These are phyloP conservation scores for Globisporangium parvum DNA, from an alignment of 352 stramenopile genomes.

Conservation along the genomic window DNA sequence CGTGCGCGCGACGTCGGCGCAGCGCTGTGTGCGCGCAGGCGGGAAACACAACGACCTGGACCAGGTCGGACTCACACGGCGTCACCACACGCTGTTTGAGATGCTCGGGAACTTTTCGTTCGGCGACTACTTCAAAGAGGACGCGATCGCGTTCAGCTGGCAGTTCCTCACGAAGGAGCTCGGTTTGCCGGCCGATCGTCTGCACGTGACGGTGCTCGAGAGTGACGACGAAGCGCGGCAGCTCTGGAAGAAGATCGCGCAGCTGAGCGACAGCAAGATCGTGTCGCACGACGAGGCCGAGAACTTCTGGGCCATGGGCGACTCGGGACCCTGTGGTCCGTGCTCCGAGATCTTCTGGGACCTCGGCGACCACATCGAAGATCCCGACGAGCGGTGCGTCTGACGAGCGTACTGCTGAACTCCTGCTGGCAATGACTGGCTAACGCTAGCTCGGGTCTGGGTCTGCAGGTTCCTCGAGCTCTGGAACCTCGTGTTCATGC, in stretches of 20 bases:
- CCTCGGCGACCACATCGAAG: slow-evolving; percentile 65
- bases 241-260: slow-evolving; percentile 51
- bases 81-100: slow-evolving; percentile 99
- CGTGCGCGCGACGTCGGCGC: slow-evolving; percentile 89
- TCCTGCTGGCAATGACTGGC: slow-evolving; percentile 46
- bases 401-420: slow-evolving; percentile 25
- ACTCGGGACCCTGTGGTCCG: slow-evolving; percentile 90
- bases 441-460: slow-evolving; percentile 21
- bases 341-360: slow-evolving; percentile 96
- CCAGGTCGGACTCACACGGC: slow-evolving; percentile 95
- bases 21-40: slow-evolving; percentile 96
- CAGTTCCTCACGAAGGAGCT: slow-evolving; percentile 91
- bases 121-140: slow-evolving; percentile 97
- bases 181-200: slow-evolving; percentile 35
- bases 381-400: slow-evolving; percentile 60
- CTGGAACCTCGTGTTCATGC: slow-evolving; percentile 98
- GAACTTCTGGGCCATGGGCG: slow-evolving; percentile 97
- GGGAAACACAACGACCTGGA: slow-evolving; percentile 99
- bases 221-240: slow-evolving; percentile 54
- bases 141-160: slow-evolving; percentile 94
- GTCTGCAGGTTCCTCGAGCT: slow-evolving; percentile 83
- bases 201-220: slow-evolving; percentile 67
- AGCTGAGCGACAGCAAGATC: slow-evolving; percentile 46
- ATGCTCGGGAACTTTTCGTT: slow-evolving; percentile 99
- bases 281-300: slow-evolving; percentile 80